A percentile compares a stretch with the other conserved stretches of the same genome.
These are phyloP conservation scores for Sclerotinia trifoliorum DNA, from an alignment of 2,329 filamentous ascomycete species.

Conservation along the genomic window DNA sequence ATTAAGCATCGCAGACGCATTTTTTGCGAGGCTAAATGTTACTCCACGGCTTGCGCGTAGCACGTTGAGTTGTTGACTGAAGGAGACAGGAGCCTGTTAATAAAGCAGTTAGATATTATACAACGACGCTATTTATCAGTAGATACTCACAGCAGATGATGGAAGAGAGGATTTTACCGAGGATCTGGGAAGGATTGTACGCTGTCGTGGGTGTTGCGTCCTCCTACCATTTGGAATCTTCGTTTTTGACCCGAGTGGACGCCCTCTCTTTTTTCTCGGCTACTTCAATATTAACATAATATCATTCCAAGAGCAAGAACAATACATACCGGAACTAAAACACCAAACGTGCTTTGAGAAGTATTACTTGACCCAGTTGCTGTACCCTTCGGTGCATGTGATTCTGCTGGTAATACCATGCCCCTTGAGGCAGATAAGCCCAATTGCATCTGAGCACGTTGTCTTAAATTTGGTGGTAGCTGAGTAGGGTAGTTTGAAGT, in stretches of 20 bases:
- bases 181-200: neutral
- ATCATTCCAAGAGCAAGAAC: neutral
- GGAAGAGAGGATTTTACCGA: no score
- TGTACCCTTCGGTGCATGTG: no score
- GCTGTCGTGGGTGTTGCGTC: neutral
- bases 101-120: neutral
- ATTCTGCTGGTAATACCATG: neutral
- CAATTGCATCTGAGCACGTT: neutral
- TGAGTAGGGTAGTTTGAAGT: neutral
- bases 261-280: neutral
- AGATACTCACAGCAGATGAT: neutral
- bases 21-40: constrained; percentile 2
- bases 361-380: neutral
- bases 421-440: neutral
- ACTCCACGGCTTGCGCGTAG: neutral
- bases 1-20: neutral
- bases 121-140: no score
- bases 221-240: neutral
- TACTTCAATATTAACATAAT: neutral
- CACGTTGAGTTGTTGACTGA: neutral
- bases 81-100: neutral
- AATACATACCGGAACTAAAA: neutral
- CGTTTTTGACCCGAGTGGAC: neutral
- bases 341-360: neutral
- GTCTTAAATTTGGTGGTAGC: neutral